Evolutionary conservation across 495 filamentous ascomycete species (phyloP), one percentile per base, ranked within the genome.

Genomic region (Penicillium desertorum): DNA sequence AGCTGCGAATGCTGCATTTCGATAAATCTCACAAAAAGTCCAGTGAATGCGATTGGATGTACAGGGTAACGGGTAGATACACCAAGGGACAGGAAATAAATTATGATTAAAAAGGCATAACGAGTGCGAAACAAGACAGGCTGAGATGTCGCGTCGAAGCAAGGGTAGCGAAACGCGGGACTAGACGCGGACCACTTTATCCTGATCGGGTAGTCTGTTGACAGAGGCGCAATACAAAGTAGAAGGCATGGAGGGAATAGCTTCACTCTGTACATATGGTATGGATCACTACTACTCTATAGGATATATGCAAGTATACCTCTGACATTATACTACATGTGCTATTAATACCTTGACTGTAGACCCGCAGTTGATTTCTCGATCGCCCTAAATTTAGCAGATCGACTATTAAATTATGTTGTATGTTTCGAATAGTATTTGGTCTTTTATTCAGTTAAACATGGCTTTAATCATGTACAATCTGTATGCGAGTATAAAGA

Each of bases 1-100:
- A 91, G 75, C 75, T 98, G 94, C 56, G 90, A 94, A 81, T 96
- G 88, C 43, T 80, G 74, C 72, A 83, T 81, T 56, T 75, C 59
- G 32, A 42, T 41, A 36, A 50, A 57, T 32, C 34, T 47, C 27
- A 47, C 14, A 27, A 34, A 2, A 16, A 55, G 23, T 34, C 27
- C 11, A 9, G 25, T 23, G 5, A 14, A n/a, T 5, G 46, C 25
- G 30, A 54, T 14, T 11, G 16, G 2, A 39, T 17, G 36, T 29
- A 29, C 27, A 8, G 27, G 7, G 27, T 8, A 39, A 17, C 2
- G 3, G 36, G 2, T 34, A 47, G 14, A 16, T 29, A 29, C 11
- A 22, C 22, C 16, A 29, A 39, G 32, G 53, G 44, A 42, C 16
- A 27, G 22, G 9, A 27, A 42, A 32, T 51, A 63, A 49, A 47